phyloP scores from a whole-genome alignment of 768 basidiomycete species.

The Gautieria morchelliformis region DNA sequence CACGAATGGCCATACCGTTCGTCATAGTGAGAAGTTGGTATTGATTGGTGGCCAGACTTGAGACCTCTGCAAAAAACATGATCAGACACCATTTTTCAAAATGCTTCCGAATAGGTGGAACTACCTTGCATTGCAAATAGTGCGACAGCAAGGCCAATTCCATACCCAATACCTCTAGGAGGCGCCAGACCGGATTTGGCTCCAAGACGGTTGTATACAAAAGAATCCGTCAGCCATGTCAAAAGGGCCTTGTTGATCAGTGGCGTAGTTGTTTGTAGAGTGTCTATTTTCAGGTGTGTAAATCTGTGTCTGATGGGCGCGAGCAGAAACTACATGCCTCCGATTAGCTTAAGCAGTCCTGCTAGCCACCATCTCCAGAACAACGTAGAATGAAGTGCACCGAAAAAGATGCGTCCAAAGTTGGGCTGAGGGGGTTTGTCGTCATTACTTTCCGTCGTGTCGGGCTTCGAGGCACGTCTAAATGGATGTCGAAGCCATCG shows the following conservation, averaged over 20 bases:
- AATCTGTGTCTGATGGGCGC: neutral
- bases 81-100: too few relatives aligned
- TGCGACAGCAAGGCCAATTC: constrained; percentile 49
- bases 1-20: constrained; percentile 38
- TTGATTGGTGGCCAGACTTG: constrained; percentile 16
- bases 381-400: constrained; percentile 39
- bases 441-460: neutral
- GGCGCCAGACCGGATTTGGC: constrained; percentile 24
- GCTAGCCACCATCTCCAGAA: constrained; percentile 36
- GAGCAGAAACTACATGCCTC: constrained; percentile 16
- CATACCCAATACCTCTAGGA: constrained; percentile 47
- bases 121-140: constrained; percentile 54
- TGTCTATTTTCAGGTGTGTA: constrained; percentile 23
- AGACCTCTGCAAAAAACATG: constrained; percentile 22
- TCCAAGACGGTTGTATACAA: constrained; percentile 28
- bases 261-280: constrained; percentile 43
- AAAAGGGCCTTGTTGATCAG: constrained; percentile 50
- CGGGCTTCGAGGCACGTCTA: constrained; percentile 3
- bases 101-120: too few relatives aligned
- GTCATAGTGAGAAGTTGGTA: constrained; percentile 26
- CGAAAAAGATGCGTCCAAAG: constrained; percentile 42
- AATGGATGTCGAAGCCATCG: neutral
- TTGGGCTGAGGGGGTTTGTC: constrained; percentile 7
- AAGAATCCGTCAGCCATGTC: constrained; percentile 47
- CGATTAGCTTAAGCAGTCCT: constrained; percentile 37